Conservation (phyloP, 2,329 filamentous ascomycete genomes). For the Endothia cerciana region DNA sequence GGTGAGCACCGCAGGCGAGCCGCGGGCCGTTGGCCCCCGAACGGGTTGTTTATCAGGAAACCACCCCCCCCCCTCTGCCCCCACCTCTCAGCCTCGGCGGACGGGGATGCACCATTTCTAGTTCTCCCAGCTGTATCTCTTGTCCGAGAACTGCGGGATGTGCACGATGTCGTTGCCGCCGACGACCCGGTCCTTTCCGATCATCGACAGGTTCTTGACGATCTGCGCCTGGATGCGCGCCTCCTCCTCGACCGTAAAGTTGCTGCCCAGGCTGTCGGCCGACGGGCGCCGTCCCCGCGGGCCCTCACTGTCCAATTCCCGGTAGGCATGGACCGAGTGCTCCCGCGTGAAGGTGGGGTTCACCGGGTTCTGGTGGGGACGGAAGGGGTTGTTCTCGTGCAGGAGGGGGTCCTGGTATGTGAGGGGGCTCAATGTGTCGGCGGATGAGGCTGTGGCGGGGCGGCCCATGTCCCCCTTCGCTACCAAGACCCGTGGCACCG, state of each 20-base stretch:
- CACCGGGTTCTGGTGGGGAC: conserved; percentile 20
- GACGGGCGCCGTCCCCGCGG: conserved; percentile 32
- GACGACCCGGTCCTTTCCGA: conserved; percentile 48
- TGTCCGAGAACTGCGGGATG: conserved; percentile 54
- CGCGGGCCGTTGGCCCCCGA: neutral
- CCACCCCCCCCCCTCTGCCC: too few species aligned
- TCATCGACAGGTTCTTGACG: conserved; percentile 28
- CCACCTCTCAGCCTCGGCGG: neutral
- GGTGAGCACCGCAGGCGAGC: neutral
- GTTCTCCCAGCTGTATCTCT: conserved; percentile 56
- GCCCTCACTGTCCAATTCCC: neutral
- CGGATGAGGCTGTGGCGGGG: conserved; percentile 10
- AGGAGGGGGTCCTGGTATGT: conserved; percentile 34
- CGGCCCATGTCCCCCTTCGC: neutral
- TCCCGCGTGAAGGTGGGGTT: conserved; percentile 22
- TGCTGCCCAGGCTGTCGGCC: conserved; percentile 57
- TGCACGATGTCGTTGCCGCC: conserved; percentile 51
- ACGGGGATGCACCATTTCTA: conserved; percentile 32
- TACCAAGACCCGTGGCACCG: conserved; percentile 11
- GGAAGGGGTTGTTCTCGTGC: conserved; percentile 22
- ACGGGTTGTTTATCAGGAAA: neutral
- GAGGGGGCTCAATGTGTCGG: conserved; percentile 34
- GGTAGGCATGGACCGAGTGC: conserved; percentile 15
- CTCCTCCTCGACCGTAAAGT: conserved; percentile 60
- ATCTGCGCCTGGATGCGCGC: conserved; percentile 32